Conservation (phyloP, 1,284 basidiomycete genomes). For the Cutaneotrichosporon sp. region DNA sequence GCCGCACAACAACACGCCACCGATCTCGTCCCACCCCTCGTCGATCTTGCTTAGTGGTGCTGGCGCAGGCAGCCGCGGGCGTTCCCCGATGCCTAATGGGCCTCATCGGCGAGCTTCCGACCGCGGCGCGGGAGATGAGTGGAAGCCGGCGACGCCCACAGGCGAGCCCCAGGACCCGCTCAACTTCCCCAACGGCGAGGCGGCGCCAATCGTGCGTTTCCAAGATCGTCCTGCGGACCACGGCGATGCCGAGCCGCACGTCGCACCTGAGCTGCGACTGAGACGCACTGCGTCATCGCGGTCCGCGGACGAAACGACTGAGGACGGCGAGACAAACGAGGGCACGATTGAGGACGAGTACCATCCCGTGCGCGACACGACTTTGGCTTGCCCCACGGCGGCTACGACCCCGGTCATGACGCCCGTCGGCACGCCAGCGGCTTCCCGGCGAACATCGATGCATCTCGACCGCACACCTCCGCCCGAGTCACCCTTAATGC, state of each 20-base stretch:
- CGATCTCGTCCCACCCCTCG: conserved; percentile 3
- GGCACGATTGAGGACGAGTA: conserved; percentile 2
- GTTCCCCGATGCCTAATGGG: not conserved
- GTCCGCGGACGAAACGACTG: not conserved
- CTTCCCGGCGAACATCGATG: conserved; percentile 10
- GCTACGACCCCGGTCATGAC: not conserved
- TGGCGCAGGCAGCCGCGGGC: not conserved
- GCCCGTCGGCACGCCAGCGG: not conserved
- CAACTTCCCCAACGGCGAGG: conserved; percentile 3
- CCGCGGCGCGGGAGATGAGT: not conserved
- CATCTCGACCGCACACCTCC: conserved; percentile 6
- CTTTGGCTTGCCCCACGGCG: conserved; percentile 4
- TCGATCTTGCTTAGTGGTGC: not conserved
- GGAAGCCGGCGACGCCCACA: conserved; percentile 1
- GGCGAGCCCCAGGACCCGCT: conserved; percentile 2
- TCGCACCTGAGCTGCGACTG: not conserved
- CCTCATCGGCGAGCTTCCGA: too few relatives aligned
- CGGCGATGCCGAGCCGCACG: not conserved
- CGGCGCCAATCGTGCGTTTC: not conserved
- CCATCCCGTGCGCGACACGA: conserved; percentile 11
- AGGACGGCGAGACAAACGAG: not conserved
- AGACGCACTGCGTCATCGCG: conserved; percentile 4
- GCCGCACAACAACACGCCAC: conserved; percentile 9
- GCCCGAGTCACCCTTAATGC: not conserved
- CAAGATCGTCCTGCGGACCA: not conserved